Conservation (phyloP, 176 grass and related monocot species). For the Aegilops longissima region DNA sequence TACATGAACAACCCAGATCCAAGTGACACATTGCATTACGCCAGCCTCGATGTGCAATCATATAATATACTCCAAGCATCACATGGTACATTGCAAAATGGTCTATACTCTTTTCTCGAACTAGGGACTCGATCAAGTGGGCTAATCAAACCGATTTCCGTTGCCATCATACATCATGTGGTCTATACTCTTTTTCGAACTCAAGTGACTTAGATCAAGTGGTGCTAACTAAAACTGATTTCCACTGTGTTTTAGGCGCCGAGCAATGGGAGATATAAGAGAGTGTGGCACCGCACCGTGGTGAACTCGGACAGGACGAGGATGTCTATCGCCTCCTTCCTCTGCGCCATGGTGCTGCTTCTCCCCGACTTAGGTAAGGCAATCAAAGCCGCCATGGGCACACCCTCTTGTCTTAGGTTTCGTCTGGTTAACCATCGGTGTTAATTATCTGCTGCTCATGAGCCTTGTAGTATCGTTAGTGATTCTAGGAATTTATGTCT, state of each 20-base stretch:
- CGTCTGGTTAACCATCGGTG: too few species aligned
- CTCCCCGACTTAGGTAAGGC: too few species aligned
- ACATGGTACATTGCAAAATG: too few species aligned
- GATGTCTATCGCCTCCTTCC: conserved; percentile 73
- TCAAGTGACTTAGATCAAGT: too few species aligned
- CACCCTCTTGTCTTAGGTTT: too few species aligned
- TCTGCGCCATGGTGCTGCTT: conserved; percentile 27
- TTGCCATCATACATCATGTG: too few species aligned
- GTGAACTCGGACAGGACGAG: conserved; percentile 54
- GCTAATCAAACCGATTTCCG: not conserved
- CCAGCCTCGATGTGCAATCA: not conserved
- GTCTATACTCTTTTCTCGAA: not conserved
- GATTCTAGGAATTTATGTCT: too few species aligned
- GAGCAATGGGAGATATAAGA: conserved; percentile 65
- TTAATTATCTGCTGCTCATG: too few species aligned
- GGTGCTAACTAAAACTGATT: not conserved
- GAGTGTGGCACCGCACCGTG: conserved; percentile 64
- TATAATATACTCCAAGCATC: too few species aligned
- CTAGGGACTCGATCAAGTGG: not conserved
- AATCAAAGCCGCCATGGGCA: too few species aligned
- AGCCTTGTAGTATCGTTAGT: too few species aligned
- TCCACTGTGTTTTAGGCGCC: conserved; percentile 23
- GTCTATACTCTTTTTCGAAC: too few species aligned
- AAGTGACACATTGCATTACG: not conserved
- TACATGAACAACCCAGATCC: not conserved